Evolutionary conservation across 1,284 basidiomycete species (phyloP), one percentile per base, ranked within the genome.

Genomic region (Puccinia hordei): DNA sequence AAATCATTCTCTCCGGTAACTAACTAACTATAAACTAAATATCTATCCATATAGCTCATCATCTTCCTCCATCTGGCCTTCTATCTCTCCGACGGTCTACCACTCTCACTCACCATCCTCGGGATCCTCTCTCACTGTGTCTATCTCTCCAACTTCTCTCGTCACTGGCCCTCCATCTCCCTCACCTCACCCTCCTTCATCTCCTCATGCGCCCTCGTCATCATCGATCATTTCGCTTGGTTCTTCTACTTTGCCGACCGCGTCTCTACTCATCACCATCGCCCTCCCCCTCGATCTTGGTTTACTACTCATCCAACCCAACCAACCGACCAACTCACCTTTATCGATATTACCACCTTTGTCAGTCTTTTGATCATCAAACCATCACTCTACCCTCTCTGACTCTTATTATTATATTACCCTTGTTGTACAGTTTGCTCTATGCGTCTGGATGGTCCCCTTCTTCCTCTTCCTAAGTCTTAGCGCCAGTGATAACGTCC

Each of bases 401-500:
- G 19, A 38, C 27, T n/a, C n/a, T 13, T 30, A 13, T 30, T 5
- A 5, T 35, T 22, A 13, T 9, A 2, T 17, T 44, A 57, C 10
- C 22, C 38, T n/a, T 24, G 4, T 9, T 3, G 17, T 38, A 22
- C 63, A 75, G 73, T 97, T 97, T 84, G 93, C 90, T 0, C 87
- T 95, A 35, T 96, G 93, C 86, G 92, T 98, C 6, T 98, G 95
- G 95, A 90, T 94, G 73, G 90, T 91, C 22, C 94, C 94, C 9
- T 86, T 97, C 41, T 97, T 94, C 86, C 87, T 98, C 33, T 98
- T 97, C 88, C 87, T 97, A 82, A 95, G 93, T 84, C 87, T 98
- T 79, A 95, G 93, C 83, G 95, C 95, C 13, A 97, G 96, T 83
- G 95, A 98, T 85, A 93, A 97, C 84, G 93, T 94, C 1, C 88